Base-by-base conservation (phyloP, 495 filamentous ascomycete genomes). In the Thermochaetoides thermophila region DNA sequence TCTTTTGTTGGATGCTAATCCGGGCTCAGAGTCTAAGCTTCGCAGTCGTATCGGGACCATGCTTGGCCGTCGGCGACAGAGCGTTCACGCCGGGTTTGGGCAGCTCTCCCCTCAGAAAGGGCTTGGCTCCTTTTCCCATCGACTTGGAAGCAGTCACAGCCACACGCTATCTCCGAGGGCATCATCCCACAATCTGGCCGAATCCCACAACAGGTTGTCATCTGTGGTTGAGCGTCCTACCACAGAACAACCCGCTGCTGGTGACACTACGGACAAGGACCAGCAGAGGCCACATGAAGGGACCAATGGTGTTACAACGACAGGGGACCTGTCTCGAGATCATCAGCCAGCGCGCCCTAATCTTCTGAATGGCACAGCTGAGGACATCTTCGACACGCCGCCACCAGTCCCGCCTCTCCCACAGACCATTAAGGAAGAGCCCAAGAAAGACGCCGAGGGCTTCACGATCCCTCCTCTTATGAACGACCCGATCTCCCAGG, bases 401-500 rank as follows among this genome's bases (percentile, higher is more conserved):
- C 56, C 67, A 17, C 60, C 63, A 7, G 59, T 55, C 0, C 57
- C 66, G 20, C 53, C 66, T 18, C 58, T 66, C 29, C 57, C 57
- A 14, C 64, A 66, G 15, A 42, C 57, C 31, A 43, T 30, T 20
- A 46, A 48, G 20, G 54, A 57, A 34, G 54, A 49, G 12, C 35
- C 50, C 5, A 20, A 35, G 15, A 69, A 68, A 35, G 75, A 78
- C 44, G 52, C 64, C 0, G 76, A 80, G 22, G 76, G 74, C 4
- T 89, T 75, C 52, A 78, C 65, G 12, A 71, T 87, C 15, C 78
- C 78, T 12, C 65, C 74, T 12, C 50, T 71, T 7, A 64, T 62
- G 26, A 65, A 76, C 39, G 84, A 93, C 49, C 81, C 85, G 16
- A 93, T 91, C 31, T 78, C 79, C 11, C 75, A 77, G 46, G 85